Conservation (phyloP, 306 rosid genomes). For the Quercus suber region DNA sequence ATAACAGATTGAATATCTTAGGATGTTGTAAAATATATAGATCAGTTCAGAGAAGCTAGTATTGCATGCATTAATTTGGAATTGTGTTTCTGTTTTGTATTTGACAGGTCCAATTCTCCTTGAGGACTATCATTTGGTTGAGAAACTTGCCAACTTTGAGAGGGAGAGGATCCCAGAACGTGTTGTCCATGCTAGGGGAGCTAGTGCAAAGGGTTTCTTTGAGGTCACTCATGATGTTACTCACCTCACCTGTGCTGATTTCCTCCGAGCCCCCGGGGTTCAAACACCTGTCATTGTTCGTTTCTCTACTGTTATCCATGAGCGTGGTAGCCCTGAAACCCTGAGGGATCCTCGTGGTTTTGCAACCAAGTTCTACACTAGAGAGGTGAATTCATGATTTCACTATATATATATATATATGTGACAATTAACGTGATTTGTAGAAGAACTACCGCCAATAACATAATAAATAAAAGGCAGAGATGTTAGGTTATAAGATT, state of each 20-base stretch:
- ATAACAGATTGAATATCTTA: no score
- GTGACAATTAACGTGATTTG: no score
- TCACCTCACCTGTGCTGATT: constrained; percentile 85
- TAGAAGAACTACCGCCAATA: no score
- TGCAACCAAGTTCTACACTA: constrained; percentile 81
- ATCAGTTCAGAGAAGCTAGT: not conserved
- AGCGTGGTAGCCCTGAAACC: constrained; percentile 98
- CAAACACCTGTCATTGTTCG: constrained; percentile 95
- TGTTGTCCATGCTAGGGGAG: constrained; percentile 98
- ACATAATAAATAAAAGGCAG: no score
- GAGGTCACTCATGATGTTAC: constrained; percentile 92
- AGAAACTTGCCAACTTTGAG: constrained; percentile 84
- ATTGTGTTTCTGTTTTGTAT: not conserved
- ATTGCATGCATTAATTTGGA: not conserved
- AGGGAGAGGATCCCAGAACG: constrained; percentile 93
- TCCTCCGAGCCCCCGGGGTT: constrained; percentile 93
- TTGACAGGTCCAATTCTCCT: constrained; percentile 87
- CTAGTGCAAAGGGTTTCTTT: constrained; percentile 97
- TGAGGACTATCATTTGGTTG: constrained; percentile 91
- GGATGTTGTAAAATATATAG: no score
- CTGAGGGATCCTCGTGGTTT: constrained; percentile 84
- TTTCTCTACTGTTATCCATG: constrained; percentile 94
- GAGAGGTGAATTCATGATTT: constrained; percentile 52
- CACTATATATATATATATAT: no score
- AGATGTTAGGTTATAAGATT: no score